Base-by-base conservation (phyloP, 805 yeast genomes). In the Candida germanica region DNA sequence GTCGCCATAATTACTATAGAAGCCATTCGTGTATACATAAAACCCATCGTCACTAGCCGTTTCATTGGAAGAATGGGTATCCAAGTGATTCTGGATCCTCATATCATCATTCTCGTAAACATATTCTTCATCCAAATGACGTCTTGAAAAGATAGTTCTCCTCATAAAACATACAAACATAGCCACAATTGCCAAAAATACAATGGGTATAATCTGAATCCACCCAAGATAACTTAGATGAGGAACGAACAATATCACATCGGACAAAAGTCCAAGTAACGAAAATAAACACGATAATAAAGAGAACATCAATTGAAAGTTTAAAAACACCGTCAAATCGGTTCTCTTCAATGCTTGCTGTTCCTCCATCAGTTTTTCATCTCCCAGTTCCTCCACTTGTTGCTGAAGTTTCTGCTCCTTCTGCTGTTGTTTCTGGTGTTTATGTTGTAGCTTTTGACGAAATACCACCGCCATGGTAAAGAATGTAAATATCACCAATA, bases 171-270 rank as follows among this genome's bases (percentile, higher is more conserved):
- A 87, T 13, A 84, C 59, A 44, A 81, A 54, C 2, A 87, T 72
- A 1, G 87, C 79, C 19, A 77, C 69, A 1, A 81, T 44, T 0
- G 91, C 83, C 30, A 80, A 67, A 21, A 81, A 56, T 2, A 83
- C 73, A 0, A 93, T 76, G 1, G 91, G 75, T 0, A 77, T 78
- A 17, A 89, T 62, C 40, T 85, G 73, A 33, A 83, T 63, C 97
- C 97, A 91, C 17, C 96, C 96, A 29, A 82, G 74, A 80, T 87
- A 88, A 36, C 77, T 72, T 36, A 91, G 61, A 51, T 79, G 78
- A 2, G 89, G 85, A 1, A 81, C 72, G 50, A 91, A 91, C 33
- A 91, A 58, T 26, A 89, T 58, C 25, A 89, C 75, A 55, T 91
- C 98, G 3, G 87, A 87, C 40, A 89, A 62, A 46, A 91, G 85